Percentiles rank a stretch among this genome's conserved stretches.
These are phyloP conservation scores for Datura wrightii DNA, from an alignment of 257 asterid genomes.

Conservation along the genomic window DNA sequence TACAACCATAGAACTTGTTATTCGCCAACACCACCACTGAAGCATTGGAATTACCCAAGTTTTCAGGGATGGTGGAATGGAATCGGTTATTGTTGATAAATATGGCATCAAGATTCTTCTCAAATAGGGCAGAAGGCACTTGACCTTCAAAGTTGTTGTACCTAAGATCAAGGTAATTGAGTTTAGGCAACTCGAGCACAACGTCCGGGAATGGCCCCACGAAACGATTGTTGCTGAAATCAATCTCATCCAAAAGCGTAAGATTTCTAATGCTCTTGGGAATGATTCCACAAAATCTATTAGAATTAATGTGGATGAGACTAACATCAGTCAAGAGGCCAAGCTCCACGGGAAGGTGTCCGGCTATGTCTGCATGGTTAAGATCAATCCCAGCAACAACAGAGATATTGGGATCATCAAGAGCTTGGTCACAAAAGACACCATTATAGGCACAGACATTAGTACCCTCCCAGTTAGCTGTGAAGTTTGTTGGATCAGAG, in stretches of 20 bases:
- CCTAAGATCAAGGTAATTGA: constrained; percentile 75
- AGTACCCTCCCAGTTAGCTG: constrained; percentile 73
- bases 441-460: constrained; percentile 78
- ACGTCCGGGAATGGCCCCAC: constrained; percentile 79
- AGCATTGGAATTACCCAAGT: constrained; percentile 63
- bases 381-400: constrained; percentile 90
- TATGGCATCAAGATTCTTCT: constrained; percentile 62
- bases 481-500: constrained; percentile 78
- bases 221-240: constrained; percentile 86
- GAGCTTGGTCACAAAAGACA: constrained; percentile 65
- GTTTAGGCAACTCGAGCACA: constrained; percentile 57
- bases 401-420: constrained; percentile 52
- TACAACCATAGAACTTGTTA: constrained; percentile 58
- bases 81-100: constrained; percentile 61
- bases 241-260: constrained; percentile 62
- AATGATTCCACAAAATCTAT: constrained; percentile 82
- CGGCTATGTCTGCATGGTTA: constrained; percentile 84
- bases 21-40: constrained; percentile 58
- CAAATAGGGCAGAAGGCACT: constrained; percentile 57
- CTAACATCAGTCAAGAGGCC: constrained; percentile 68
- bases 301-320: constrained; percentile 79
- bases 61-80: constrained; percentile 56
- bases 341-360: constrained; percentile 79
- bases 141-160: constrained; percentile 87
- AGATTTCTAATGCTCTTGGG: constrained; percentile 59